Conservation (phyloP, 1,284 basidiomycete species). For the Retiboletus flavoniger region DNA sequence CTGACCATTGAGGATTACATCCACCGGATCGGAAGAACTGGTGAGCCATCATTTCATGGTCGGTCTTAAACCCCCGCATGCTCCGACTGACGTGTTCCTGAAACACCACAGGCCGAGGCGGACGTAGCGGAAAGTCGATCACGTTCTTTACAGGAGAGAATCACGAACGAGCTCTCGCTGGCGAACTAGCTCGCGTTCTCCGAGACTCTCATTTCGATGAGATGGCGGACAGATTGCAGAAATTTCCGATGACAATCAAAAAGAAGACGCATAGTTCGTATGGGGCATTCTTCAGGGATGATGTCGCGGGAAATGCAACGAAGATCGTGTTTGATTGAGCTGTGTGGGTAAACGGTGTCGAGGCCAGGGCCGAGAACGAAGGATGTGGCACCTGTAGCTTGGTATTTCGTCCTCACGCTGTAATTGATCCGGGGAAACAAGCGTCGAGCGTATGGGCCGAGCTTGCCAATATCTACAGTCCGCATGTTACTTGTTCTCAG, state of each 20-base stretch:
- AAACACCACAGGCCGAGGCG: constrained; percentile 72
- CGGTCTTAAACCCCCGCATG: background rate
- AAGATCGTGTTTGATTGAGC: constrained; percentile 79
- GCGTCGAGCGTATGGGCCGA: background rate
- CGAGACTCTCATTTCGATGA: constrained; percentile 84
- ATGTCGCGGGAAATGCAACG: constrained; percentile 75
- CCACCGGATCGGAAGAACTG: constrained; percentile 95
- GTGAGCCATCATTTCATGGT: constrained; percentile 38
- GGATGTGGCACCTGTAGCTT: background rate
- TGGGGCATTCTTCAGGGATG: constrained; percentile 84
- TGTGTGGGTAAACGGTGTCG: background rate
- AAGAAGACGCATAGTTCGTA: constrained; percentile 88
- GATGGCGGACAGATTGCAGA: constrained; percentile 64
- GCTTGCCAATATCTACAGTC: constrained; percentile 2
- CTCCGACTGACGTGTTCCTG: background rate
- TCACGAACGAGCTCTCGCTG: constrained; percentile 86
- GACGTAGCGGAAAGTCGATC: constrained; percentile 87
- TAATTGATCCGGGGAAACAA: constrained; percentile 10
- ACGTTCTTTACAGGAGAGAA: constrained; percentile 95
- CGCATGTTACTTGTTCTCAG: background rate
- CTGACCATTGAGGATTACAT: constrained; percentile 96
- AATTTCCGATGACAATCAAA: constrained; percentile 97
- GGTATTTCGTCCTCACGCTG: background rate
- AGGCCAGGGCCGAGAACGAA: background rate
- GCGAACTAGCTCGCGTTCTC: constrained; percentile 91